Evolutionary conservation across 495 filamentous ascomycete genomes (phyloP).

Genomic region (Aspergillus nanangensis): DNA sequence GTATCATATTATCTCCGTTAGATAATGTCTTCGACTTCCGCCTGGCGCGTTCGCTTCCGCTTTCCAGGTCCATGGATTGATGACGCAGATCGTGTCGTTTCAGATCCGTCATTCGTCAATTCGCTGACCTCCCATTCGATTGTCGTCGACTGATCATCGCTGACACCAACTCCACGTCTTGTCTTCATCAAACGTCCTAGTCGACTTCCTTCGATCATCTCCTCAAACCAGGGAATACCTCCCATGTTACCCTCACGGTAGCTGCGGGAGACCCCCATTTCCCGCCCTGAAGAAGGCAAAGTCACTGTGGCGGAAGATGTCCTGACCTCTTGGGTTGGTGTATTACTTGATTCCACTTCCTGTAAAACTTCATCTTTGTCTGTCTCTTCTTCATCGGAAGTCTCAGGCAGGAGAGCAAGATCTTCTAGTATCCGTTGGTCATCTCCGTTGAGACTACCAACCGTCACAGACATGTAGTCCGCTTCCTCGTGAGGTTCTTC

Average conservation of each 20-base stretch:
- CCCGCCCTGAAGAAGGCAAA: slow-evolving; percentile 16
- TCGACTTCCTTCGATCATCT: slow-evolving; percentile 67
- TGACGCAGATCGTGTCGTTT: slow-evolving; percentile 18
- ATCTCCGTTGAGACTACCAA: slow-evolving; percentile 63
- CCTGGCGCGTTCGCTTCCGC: slow-evolving; percentile 28
- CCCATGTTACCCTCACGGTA: slow-evolving; percentile 32
- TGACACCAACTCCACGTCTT: slow-evolving; percentile 49
- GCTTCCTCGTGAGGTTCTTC: slow-evolving; percentile 64
- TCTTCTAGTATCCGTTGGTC: slow-evolving; percentile 67
- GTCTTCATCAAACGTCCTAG: slow-evolving; percentile 61
- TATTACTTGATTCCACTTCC: slow-evolving; percentile 31
- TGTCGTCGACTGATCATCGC: slow-evolving; percentile 51
- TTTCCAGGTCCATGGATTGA: slow-evolving; percentile 22
- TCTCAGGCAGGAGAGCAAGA: slow-evolving; percentile 54
- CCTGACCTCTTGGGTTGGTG: slow-evolving; percentile 10
- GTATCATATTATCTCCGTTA: no score
- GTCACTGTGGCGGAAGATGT: slow-evolving; percentile 16
- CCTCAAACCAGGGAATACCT: slow-evolving; percentile 80
- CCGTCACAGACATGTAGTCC: slow-evolving; percentile 68
- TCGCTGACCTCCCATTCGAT: slow-evolving; percentile 86
- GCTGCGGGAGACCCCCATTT: slow-evolving; percentile 16
- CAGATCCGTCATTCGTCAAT: slow-evolving; percentile 58
- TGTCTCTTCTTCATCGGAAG: slow-evolving; percentile 2
- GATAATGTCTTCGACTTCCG: slow-evolving; percentile 6
- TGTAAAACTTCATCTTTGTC: slow-evolving; percentile 17